phyloP scores from a whole-genome alignment of 129 eudicot genomes.

The Pulicaria dysenterica region DNA sequence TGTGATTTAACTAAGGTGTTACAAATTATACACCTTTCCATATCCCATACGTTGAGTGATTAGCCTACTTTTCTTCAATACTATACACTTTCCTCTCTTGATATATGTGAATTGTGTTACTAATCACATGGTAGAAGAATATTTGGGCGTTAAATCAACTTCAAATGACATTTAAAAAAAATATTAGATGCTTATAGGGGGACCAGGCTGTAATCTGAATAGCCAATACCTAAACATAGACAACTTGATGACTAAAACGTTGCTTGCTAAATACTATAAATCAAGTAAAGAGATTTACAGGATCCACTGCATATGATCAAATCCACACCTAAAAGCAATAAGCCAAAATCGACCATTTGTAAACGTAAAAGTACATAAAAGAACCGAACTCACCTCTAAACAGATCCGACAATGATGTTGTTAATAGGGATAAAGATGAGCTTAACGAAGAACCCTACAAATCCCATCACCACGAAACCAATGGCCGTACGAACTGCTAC shows the following conservation, averaged over 20 bases:
- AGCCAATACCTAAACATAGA: background rate
- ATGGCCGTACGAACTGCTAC: constrained; percentile 94
- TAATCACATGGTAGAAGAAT: background rate
- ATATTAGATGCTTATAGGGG: background rate
- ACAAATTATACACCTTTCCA: background rate
- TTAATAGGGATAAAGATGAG: constrained; percentile 91
- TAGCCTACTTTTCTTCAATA: background rate
- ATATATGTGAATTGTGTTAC: background rate
- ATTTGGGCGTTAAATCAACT: background rate
- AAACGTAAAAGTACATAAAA: background rate
- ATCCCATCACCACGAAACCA: constrained; percentile 98
- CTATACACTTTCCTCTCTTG: background rate
- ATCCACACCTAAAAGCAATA: background rate
- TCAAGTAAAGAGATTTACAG: background rate
- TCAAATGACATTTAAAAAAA: background rate
- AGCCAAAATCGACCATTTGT: background rate
- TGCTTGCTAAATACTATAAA: background rate
- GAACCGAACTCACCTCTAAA: constrained; percentile 42
- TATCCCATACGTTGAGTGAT: background rate
- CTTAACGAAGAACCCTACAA: constrained; percentile 97
- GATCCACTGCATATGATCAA: constrained; percentile 8
- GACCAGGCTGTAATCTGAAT: background rate
- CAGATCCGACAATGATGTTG: constrained; percentile 93
- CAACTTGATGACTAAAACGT: background rate
- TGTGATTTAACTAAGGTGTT: too few species aligned